Evolutionary conservation across 2,329 filamentous ascomycete genomes (phyloP).

Genomic region (Colletotrichum sp.): DNA sequence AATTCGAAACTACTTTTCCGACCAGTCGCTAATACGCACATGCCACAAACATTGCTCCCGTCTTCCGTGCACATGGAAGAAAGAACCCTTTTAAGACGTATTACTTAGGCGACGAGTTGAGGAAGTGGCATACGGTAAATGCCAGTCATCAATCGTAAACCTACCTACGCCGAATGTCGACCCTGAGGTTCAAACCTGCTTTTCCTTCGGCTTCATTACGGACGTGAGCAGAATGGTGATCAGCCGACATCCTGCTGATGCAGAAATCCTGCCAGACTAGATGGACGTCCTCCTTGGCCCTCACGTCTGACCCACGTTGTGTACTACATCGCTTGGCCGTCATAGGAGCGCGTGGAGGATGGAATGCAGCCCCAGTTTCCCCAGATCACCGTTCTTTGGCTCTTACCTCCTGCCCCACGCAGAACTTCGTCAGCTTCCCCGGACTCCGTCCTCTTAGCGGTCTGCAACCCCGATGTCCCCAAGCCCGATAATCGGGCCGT

Average conservation of each 20-base stretch:
- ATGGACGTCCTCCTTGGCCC: no score
- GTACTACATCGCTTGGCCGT: neutral
- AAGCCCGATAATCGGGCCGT: neutral
- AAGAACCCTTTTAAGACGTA: fast-evolving
- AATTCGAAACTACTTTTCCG: fast-evolving
- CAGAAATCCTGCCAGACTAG: neutral
- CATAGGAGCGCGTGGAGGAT: neutral
- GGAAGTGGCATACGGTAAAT: neutral
- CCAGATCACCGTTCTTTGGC: neutral
- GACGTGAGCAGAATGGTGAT: neutral
- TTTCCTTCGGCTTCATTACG: neutral
- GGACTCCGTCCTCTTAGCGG: neutral
- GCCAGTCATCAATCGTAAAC: neutral
- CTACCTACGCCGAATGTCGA: neutral
- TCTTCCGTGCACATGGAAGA: neutral
- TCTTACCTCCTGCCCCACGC: neutral
- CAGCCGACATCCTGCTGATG: neutral
- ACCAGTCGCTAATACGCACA: fast-evolving
- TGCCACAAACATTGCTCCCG: neutral
- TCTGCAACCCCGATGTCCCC: neutral
- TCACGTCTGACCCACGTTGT: neutral
- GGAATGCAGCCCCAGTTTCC: neutral
- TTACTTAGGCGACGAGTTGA: neutral
- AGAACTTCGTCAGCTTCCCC: neutral
- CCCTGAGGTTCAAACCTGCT: neutral